These are phyloP conservation scores for Lipomyces anomalus DNA, from an alignment of 805 yeast species.

Conservation along the genomic window DNA sequence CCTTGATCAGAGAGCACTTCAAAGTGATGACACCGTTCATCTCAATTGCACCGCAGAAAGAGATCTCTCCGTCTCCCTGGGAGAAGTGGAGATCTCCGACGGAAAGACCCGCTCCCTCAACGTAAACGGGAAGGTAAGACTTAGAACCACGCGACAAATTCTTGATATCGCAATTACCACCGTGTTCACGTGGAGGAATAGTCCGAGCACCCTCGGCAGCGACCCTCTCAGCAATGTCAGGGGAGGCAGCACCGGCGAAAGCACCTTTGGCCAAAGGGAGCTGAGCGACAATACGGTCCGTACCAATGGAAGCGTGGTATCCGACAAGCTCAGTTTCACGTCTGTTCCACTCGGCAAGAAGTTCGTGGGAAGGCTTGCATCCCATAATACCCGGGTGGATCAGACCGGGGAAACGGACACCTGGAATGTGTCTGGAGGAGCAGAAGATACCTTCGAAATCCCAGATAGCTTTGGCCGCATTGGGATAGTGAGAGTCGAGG, in stretches of 20 bases:
- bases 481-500: slow-evolving; percentile 45
- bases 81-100: slow-evolving; percentile 49
- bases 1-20: slow-evolving; percentile 39
- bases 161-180: slow-evolving; percentile 51
- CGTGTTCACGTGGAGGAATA: slow-evolving; percentile 47
- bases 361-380: slow-evolving; percentile 43
- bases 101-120: slow-evolving; percentile 44
- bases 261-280: slow-evolving; percentile 38
- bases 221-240: slow-evolving; percentile 31
- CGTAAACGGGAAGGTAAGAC: slow-evolving; percentile 44
- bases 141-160: slow-evolving; percentile 47
- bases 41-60: slow-evolving; percentile 52
- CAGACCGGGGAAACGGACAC: slow-evolving; percentile 45
- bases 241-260: slow-evolving; percentile 39
- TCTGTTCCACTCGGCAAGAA: slow-evolving; percentile 42
- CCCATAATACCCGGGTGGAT: slow-evolving; percentile 49
- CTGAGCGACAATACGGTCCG: slow-evolving; percentile 39
- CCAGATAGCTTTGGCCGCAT: slow-evolving; percentile 48
- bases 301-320: slow-evolving; percentile 19
- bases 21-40: slow-evolving; percentile 47
- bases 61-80: slow-evolving; percentile 51
- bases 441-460: slow-evolving; percentile 49
- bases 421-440: slow-evolving; percentile 47
- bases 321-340: slow-evolving; percentile 39
- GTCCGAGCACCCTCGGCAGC: slow-evolving; percentile 47